A percentile compares a stretch with the other conserved stretches of the same genome.
Conservation (phyloP, 2,329 filamentous ascomycete genomes). For the Sclerotinia borealis region DNA sequence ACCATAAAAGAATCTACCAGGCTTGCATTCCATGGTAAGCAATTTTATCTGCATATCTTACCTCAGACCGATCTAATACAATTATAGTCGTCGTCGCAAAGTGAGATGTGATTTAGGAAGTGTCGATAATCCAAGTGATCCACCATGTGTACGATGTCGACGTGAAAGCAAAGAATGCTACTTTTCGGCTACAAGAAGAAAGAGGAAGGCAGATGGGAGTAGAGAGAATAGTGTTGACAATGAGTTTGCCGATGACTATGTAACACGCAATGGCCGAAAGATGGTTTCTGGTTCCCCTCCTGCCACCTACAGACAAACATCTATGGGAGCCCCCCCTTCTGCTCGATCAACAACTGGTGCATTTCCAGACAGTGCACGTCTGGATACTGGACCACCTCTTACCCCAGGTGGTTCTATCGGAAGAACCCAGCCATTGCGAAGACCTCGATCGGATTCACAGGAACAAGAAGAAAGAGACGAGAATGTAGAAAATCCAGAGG, state of each 20-base stretch:
- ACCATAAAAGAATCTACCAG: conserved; percentile 30
- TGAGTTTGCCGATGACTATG: conserved; percentile 51
- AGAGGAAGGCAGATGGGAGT: conserved; percentile 68
- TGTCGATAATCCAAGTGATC: conserved; percentile 90
- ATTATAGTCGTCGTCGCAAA: conserved; percentile 43
- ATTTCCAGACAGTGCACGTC: conserved; percentile 29
- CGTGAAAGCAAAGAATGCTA: conserved; percentile 95
- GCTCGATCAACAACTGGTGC: conserved; percentile 25
- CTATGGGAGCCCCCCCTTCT: conserved; percentile 32
- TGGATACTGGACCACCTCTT: conserved; percentile 41
- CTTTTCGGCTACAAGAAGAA: conserved; percentile 90
- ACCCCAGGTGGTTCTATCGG: conserved; percentile 62
- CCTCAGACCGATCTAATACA: neutral
- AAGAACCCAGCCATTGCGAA: conserved; percentile 57
- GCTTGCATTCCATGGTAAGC: conserved; percentile 41
- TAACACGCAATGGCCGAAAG: conserved; percentile 68
- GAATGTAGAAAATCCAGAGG: conserved; percentile 59
- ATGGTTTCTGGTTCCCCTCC: conserved; percentile 45
- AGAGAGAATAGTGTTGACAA: conserved; percentile 42
- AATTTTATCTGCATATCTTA: too few species aligned
- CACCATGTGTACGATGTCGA: conserved; percentile 87
- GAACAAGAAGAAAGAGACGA: conserved; percentile 41
- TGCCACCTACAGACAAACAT: conserved; percentile 23
- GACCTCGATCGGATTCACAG: conserved; percentile 44
- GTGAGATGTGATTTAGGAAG: conserved; percentile 55